phyloP scores from a whole-genome alignment of 2,329 filamentous ascomycete species.

The Calonectria crousiana region DNA sequence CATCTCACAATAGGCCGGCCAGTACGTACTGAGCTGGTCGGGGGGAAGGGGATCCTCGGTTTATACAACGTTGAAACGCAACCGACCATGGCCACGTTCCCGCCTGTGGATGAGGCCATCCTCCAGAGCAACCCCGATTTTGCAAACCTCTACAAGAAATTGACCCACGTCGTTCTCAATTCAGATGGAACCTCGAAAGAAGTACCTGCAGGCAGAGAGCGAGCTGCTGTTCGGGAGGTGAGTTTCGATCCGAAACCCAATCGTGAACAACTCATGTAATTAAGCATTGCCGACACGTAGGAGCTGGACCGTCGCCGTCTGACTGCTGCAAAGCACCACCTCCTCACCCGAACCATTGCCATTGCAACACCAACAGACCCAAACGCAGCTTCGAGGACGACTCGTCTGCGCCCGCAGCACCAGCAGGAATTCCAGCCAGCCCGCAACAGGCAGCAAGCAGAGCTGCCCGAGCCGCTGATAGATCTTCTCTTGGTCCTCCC shows the following conservation, averaged over 20 bases:
- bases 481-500: constrained; percentile 69
- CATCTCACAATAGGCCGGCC: background rate
- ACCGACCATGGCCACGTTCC: constrained; percentile 60
- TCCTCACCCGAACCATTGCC: constrained; percentile 64
- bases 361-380: constrained; percentile 53
- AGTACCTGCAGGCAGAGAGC: constrained; percentile 63
- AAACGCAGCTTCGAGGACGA: constrained; percentile 36
- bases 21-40: background rate
- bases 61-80: constrained; percentile 12
- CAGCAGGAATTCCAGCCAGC: constrained; percentile 38
- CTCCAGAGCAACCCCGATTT: constrained; percentile 71
- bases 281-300: constrained; percentile 46
- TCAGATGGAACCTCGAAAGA: constrained; percentile 68
- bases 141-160: constrained; percentile 66
- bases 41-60: background rate
- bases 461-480: constrained; percentile 59
- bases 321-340: constrained; percentile 60
- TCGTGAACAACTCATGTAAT: background rate
- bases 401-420: constrained; percentile 37
- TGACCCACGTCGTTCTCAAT: constrained; percentile 67
- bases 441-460: constrained; percentile 32
- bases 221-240: constrained; percentile 64
- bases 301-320: constrained; percentile 63
- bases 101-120: constrained; percentile 67
- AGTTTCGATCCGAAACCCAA: constrained; percentile 17